These are phyloP conservation scores for Suillus variegatus DNA, from an alignment of 768 basidiomycete genomes.

Conservation along the genomic window DNA sequence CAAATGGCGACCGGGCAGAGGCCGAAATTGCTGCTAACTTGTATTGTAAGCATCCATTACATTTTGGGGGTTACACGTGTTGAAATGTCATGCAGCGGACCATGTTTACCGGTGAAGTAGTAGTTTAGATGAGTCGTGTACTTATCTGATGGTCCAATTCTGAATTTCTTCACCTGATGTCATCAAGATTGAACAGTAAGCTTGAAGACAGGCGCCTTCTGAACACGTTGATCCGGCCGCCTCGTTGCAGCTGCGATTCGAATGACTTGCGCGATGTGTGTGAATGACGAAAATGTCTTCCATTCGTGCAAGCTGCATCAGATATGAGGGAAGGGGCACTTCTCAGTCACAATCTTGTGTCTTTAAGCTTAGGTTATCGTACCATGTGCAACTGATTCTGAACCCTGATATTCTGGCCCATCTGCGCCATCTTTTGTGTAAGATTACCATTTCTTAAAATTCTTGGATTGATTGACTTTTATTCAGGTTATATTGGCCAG, in stretches of 20 bases:
- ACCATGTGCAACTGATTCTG: neutral
- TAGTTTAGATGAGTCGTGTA: constrained; percentile 23
- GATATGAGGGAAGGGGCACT: neutral
- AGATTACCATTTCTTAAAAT: neutral
- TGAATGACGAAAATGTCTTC: constrained; percentile 5
- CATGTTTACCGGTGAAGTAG: constrained; percentile 76
- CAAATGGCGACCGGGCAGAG: constrained; percentile 95
- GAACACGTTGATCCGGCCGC: constrained; percentile 4
- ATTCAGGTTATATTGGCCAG: neutral
- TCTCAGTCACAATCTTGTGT: constrained; percentile 5
- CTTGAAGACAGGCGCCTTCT: neutral
- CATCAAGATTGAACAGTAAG: constrained; percentile 5
- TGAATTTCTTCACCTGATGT: constrained; percentile 1
- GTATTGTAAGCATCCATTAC: constrained; percentile 50
- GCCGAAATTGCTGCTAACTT: constrained; percentile 97
- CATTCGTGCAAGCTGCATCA: neutral
- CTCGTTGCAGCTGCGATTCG: neutral
- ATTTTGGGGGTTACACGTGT: constrained; percentile 16
- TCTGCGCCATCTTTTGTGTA: neutral
- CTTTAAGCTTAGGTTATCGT: constrained; percentile 4
- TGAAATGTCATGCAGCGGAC: constrained; percentile 57
- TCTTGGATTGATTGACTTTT: neutral
- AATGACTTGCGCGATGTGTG: neutral
- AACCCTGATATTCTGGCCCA: neutral
- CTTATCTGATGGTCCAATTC: constrained; percentile 15